These are phyloP conservation scores for Penicillium sp. DNA, from an alignment of 2,329 filamentous ascomycete species.

Conservation along the genomic window DNA sequence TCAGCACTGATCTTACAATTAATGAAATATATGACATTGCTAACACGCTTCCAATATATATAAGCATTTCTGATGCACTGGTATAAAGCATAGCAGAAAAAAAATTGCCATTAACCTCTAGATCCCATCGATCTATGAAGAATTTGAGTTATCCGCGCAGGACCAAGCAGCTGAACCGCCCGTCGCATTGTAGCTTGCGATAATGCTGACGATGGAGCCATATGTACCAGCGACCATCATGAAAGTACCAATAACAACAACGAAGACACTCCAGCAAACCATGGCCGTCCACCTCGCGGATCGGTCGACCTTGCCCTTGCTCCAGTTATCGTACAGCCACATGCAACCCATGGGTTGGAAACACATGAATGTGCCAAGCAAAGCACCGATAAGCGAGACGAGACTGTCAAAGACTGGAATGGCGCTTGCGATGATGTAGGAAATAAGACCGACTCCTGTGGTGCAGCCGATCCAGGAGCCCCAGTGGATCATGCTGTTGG, in stretches of 20 bases:
- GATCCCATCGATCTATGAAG: not conserved
- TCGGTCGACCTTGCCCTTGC: constrained; percentile 14
- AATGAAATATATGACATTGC: not conserved
- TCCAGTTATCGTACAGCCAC: constrained; percentile 47
- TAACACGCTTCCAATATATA: not conserved
- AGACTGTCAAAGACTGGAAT: constrained; percentile 25
- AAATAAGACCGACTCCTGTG: constrained; percentile 12
- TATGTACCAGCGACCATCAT: constrained; percentile 49
- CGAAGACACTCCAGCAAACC: constrained; percentile 30
- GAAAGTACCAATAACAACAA: constrained; percentile 42
- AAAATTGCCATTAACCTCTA: not conserved
- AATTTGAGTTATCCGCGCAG: constrained; percentile 46
- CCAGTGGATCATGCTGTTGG: constrained; percentile 23
- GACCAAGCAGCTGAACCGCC: constrained; percentile 44
- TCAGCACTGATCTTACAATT: not conserved
- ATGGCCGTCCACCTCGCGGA: constrained; percentile 18
- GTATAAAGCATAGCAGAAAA: not conserved
- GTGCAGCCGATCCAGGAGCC: constrained; percentile 21
- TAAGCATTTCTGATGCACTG: not conserved
- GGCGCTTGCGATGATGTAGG: constrained; percentile 25
- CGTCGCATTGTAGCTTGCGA: constrained; percentile 37
- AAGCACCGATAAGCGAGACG: constrained; percentile 23
- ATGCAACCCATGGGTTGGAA: constrained; percentile 41
- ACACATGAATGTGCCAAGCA: constrained; percentile 22
- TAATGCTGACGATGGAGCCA: constrained; percentile 44